Percentiles rank a stretch among this genome's conserved stretches.
These are phyloP conservation scores for Trametes polyzona DNA, from an alignment of 1,284 basidiomycete species.

Conservation along the genomic window DNA sequence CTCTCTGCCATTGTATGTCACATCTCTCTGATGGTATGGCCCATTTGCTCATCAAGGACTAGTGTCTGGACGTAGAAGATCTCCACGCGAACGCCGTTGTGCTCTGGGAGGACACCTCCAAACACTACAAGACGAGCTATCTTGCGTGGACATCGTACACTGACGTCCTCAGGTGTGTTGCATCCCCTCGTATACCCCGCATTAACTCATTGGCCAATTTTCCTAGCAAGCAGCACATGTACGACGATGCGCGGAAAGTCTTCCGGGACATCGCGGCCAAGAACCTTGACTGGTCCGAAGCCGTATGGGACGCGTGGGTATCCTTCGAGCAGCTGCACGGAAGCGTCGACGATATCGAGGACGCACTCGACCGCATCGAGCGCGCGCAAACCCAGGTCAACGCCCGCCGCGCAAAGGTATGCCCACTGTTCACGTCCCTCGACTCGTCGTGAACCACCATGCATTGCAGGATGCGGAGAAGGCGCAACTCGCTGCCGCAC, in stretches of 20 bases:
- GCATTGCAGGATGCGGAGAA: slow-evolving; percentile 61
- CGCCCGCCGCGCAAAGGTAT: slow-evolving; percentile 68
- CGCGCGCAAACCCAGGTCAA: slow-evolving; percentile 68
- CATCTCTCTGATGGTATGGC: neutral
- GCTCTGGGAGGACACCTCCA: slow-evolving; percentile 66
- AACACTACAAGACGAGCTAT: slow-evolving; percentile 72
- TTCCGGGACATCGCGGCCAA: slow-evolving; percentile 70
- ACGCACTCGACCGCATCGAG: slow-evolving; percentile 69
- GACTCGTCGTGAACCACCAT: neutral
- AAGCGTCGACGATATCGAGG: slow-evolving; percentile 67
- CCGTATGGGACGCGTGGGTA: slow-evolving; percentile 87
- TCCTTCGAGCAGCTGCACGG: slow-evolving; percentile 88
- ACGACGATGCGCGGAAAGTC: slow-evolving; percentile 64
- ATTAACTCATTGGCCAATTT: neutral
- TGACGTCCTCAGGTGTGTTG: slow-evolving; percentile 65
- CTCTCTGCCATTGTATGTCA: slow-evolving; percentile 70
- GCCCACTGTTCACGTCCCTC: neutral
- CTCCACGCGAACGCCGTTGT: slow-evolving; percentile 56
- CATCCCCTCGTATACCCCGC: neutral
- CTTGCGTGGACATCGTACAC: slow-evolving; percentile 71
- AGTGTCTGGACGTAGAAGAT: slow-evolving; percentile 54
- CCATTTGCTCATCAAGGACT: slow-evolving; percentile 7
- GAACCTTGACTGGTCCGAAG: slow-evolving; percentile 91
- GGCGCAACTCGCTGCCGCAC: slow-evolving; percentile 54
- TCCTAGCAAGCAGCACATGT: slow-evolving; percentile 57